Conservation (phyloP, 2,329 filamentous ascomycete species). For the Paraconiothyrium sp. region DNA sequence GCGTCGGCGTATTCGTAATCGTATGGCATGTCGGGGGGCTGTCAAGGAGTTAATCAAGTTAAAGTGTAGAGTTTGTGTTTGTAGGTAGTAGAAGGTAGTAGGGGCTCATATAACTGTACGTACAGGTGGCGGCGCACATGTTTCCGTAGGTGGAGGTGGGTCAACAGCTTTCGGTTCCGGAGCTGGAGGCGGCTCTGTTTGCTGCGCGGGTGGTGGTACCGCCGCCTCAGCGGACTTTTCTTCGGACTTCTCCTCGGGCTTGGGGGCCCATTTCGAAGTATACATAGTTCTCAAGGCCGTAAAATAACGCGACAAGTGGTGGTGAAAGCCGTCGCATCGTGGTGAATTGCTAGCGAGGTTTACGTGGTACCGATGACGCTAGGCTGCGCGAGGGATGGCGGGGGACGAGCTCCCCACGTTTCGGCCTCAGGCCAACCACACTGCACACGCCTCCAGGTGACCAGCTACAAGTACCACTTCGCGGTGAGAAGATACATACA, state of each 20-base stretch:
- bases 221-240: constrained; percentile 21
- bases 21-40: constrained; percentile 34
- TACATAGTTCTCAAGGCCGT: constrained; percentile 33
- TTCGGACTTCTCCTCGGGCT: constrained; percentile 20
- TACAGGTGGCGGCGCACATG: constrained; percentile 26
- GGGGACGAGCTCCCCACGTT: constrained; percentile 17
- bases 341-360: constrained; percentile 11
- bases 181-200: constrained; percentile 2
- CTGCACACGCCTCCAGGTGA: neutral
- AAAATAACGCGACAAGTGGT: constrained; percentile 7
- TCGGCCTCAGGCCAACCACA: neutral
- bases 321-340: constrained; percentile 3
- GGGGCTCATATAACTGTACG: neutral
- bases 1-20: constrained; percentile 41
- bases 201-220: constrained; percentile 10
- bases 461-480: too few species aligned
- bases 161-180: constrained; percentile 16
- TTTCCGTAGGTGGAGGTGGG: constrained; percentile 23
- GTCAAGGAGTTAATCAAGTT: constrained; percentile 15
- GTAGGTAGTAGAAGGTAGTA: neutral
- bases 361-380: constrained; percentile 10
- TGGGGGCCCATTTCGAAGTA: constrained; percentile 45
- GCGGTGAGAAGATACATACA: too few species aligned
- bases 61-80: neutral
- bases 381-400: constrained; percentile 15